phyloP scores from a whole-genome alignment of 140 eudicot genomes.

The Flaveria floridana region DNA sequence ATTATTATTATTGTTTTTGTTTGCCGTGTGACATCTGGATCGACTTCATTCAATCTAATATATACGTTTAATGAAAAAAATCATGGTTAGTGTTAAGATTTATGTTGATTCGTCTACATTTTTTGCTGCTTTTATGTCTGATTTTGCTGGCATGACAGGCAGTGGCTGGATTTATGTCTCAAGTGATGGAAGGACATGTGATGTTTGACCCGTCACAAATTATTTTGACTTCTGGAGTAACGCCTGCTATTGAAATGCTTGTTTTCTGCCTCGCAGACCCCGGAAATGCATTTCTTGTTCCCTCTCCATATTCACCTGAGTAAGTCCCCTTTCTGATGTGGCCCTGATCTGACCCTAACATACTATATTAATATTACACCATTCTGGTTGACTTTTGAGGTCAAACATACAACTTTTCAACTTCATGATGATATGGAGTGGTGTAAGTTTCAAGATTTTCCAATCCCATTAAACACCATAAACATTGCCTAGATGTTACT shows the following conservation, averaged over 20 bases:
- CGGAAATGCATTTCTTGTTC: slow-evolving; percentile 86
- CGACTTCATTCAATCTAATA: background rate
- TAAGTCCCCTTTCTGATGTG: slow-evolving; percentile 6
- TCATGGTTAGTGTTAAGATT: background rate
- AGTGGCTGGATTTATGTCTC: slow-evolving; percentile 72
- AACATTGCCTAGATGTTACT: slow-evolving; percentile 4
- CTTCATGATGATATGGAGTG: slow-evolving; percentile 35
- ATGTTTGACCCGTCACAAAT: slow-evolving; percentile 57
- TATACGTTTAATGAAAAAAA: background rate
- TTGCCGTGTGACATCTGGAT: background rate
- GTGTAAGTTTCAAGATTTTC: slow-evolving; percentile 32
- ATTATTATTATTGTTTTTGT: background rate
- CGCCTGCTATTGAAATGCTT: slow-evolving; percentile 75
- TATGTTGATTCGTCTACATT: slow-evolving; percentile 13
- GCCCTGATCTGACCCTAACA: too few relatives aligned
- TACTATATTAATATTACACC: background rate
- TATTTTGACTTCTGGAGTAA: slow-evolving; percentile 58
- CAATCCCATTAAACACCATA: slow-evolving; percentile 13
- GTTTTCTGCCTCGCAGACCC: slow-evolving; percentile 77
- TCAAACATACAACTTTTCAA: slow-evolving; percentile 39
- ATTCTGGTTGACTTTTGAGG: slow-evolving; percentile 43
- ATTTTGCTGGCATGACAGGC: slow-evolving; percentile 43
- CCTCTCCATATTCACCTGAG: slow-evolving; percentile 80
- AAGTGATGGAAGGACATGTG: slow-evolving; percentile 43
- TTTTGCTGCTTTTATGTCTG: slow-evolving; percentile 7